These are phyloP conservation scores for Coemansia aciculifera DNA, from an alignment of 192 early-diverging fungal species.

Conservation along the genomic window DNA sequence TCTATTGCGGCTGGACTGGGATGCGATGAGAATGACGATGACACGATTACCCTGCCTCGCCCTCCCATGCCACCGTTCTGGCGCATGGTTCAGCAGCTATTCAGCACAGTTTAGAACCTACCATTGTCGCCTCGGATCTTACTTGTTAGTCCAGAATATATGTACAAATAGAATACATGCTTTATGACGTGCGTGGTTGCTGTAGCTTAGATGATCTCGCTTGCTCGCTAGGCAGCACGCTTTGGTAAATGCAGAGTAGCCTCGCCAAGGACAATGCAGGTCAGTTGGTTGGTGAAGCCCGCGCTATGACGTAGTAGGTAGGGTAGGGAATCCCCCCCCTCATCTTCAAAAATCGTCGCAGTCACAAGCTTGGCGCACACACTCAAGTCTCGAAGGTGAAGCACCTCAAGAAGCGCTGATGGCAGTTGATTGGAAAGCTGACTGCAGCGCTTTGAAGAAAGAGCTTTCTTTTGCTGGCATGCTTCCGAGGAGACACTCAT, in stretches of 20 bases:
- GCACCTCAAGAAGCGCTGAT: neutral
- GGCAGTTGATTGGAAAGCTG: neutral
- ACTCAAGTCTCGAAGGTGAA: neutral
- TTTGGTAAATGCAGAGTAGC: neutral
- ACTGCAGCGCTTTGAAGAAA: neutral
- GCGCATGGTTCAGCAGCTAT: conserved; percentile 4
- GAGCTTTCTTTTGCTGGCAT: neutral
- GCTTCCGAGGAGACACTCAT: neutral
- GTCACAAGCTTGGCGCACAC: neutral
- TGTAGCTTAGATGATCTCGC: neutral
- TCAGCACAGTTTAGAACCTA: neutral
- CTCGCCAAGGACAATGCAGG: neutral
- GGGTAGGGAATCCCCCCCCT: too few relatives aligned
- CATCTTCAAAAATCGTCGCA: neutral
- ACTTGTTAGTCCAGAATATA: neutral
- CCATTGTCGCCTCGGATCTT: neutral
- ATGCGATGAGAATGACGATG: conserved; percentile 49
- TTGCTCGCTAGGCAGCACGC: neutral
- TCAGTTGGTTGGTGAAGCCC: neutral
- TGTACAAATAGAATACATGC: neutral
- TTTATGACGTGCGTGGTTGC: neutral
- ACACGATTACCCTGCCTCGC: conserved; percentile 41
- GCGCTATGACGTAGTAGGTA: neutral
- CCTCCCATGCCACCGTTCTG: conserved; percentile 31
- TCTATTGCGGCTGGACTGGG: conserved; percentile 37